Base-by-base conservation (phyloP, 106 monocot species). In the Dendrobium catenatum region DNA sequence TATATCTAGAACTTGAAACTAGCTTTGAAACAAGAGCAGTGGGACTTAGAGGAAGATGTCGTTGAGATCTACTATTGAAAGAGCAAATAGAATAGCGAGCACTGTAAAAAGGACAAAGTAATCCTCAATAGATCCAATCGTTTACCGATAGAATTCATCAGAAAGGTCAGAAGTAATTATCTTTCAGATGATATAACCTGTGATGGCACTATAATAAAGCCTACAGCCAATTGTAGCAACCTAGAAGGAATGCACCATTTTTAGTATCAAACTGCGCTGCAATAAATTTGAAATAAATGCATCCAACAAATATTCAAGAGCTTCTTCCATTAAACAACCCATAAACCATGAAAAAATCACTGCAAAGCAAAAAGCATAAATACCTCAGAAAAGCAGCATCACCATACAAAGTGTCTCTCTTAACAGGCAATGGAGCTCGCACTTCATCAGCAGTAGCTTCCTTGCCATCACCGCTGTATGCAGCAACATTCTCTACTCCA, bases 391-490 rank as follows among this genome's bases (percentile, higher is more conserved):
- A 81, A 31, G 87, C 9, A 37, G 84, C 78, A 80, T 89, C 93
- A 2, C 87, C 93, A 64, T 93, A 93, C 16, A 93, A 75, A 70
- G 88, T 90, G 42, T 90, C 93, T 78, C 85, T 87, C 64, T 85
- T 93, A 2, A 80, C 87, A 4, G 93, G 93, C 47, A 93, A 59
- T 18, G 93, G 93, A 15, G 93, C 88, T 17, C 93, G 88, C 40
- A 93, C 93, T 79, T 66, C 90, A 80, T 93, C 90, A 27, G 85
- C 82, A 59, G 72, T 85, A 46, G 55, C n/a, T 22, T 43, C 85
- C 29, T 64, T 55, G 11, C 44, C 82, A 16, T 31, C 59, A 89
- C 37, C 82, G n/a, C 72, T 75, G 56, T 17, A 76, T 13, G 72
- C 13, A 59, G 19, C 72, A 81, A 55, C 41, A 87, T 77, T 82